Evolutionary conservation across 768 basidiomycete species (phyloP).

Genomic region (Boletus sp.): DNA sequence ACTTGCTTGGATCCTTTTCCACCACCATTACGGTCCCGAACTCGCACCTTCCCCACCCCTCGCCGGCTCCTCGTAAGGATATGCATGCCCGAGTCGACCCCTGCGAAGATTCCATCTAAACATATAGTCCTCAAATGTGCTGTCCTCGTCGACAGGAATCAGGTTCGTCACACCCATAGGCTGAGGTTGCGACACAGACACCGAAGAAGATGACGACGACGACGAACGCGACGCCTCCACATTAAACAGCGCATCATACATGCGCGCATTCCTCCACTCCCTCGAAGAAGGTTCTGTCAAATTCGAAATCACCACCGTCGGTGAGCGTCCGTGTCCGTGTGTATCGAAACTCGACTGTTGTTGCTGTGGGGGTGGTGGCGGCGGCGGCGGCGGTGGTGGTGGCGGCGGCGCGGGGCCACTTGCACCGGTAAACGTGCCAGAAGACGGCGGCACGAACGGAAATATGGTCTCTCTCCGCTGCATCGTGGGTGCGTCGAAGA

Average conservation of each 20-base stretch:
- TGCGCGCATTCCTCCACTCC: slow-evolving; percentile 13
- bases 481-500: slow-evolving; percentile 8
- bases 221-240: slow-evolving; percentile 17
- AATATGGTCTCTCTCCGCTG: slow-evolving; percentile 13
- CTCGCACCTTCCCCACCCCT: slow-evolving; percentile 5
- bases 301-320: slow-evolving; percentile 6
- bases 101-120: slow-evolving; percentile 12
- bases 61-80: slow-evolving; percentile 2
- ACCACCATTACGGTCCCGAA: slow-evolving; percentile 1
- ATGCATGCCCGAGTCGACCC: not conserved
- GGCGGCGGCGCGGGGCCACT: not conserved
- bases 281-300: slow-evolving; percentile 5
- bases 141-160: slow-evolving; percentile 21
- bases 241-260: slow-evolving; percentile 9
- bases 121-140: slow-evolving; percentile 12
- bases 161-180: slow-evolving; percentile 17
- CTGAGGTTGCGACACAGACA: slow-evolving; percentile 2
- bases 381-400: not conserved
- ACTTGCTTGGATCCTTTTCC: not conserved
- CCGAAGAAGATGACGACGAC: slow-evolving; percentile 14
- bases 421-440: slow-evolving; percentile 1
- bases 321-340: not conserved
- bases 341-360: slow-evolving; percentile 4
- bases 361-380: not conserved
- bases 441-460: slow-evolving; percentile 5